These are phyloP conservation scores for Fistulina hepatica DNA, from an alignment of 1,284 basidiomycete genomes.

Conservation along the genomic window DNA sequence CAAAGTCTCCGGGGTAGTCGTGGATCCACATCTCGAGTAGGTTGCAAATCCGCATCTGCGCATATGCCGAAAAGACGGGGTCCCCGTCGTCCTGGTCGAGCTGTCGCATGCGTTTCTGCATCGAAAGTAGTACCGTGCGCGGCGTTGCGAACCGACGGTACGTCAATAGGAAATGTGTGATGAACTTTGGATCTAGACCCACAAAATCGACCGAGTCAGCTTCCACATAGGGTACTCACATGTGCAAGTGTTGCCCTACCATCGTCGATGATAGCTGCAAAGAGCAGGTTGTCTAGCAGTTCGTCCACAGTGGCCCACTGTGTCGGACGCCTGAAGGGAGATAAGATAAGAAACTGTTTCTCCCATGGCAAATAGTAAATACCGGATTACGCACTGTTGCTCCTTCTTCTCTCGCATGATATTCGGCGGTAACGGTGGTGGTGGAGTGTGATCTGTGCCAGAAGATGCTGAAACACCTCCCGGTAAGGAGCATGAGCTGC, in stretches of 20 bases:
- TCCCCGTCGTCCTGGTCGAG: slow-evolving; percentile 62
- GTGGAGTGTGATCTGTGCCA: slow-evolving; percentile 3
- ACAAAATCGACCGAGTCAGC: slow-evolving; percentile 9
- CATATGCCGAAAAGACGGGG: slow-evolving; percentile 72
- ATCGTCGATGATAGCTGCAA: slow-evolving; percentile 65
- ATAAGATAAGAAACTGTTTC: not conserved
- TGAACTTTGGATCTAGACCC: slow-evolving; percentile 54
- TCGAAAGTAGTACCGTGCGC: slow-evolving; percentile 62
- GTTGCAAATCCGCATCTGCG: slow-evolving; percentile 78
- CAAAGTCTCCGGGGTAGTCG: slow-evolving; percentile 65
- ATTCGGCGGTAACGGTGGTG: slow-evolving; percentile 11
- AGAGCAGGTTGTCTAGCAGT: slow-evolving; percentile 65
- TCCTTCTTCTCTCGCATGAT: slow-evolving; percentile 23
- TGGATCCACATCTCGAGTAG: slow-evolving; percentile 65
- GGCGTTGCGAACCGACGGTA: slow-evolving; percentile 71
- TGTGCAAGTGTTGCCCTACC: slow-evolving; percentile 33
- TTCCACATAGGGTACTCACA: not conserved
- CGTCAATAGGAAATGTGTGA: slow-evolving; percentile 68
- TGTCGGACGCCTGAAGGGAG: slow-evolving; percentile 40
- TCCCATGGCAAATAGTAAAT: slow-evolving; percentile 3
- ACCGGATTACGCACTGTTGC: slow-evolving; percentile 30
- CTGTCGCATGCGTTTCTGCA: slow-evolving; percentile 74
- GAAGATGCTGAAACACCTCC: slow-evolving; percentile 14
- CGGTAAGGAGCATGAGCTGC: slow-evolving; percentile 10
- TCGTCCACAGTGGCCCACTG: slow-evolving; percentile 67